Base-by-base conservation (phyloP, 345 rosid genomes). In the Turritis glabra region DNA sequence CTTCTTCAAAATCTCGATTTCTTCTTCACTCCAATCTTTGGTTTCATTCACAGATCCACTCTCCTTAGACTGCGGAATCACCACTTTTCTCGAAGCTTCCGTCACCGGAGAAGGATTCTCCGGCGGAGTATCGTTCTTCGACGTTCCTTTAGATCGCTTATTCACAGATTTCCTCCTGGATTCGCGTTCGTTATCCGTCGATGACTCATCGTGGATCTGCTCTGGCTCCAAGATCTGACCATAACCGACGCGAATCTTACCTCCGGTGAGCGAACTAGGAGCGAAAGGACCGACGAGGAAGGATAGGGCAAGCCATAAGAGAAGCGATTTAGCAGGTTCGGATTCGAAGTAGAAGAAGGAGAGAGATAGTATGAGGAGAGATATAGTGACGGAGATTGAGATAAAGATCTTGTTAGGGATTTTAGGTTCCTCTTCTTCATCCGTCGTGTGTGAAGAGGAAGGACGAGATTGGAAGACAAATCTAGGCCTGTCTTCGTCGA, bases 401-500 rank as follows among this genome's bases (percentile, higher is more conserved):
- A 83, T 61, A 18, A 71, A 68, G 4, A 69, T 35, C 33, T 81
- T 86, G 1, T 79, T 70, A 13, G 82, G 76, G 6, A 56, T 81
- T 29, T 55, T 72, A 0, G 69, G 67, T 33, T 71, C 55, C 32
- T 71, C 51, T 37, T 71, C 54, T 2, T 68, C 64, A 56, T 64
- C 51, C 23, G 70, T n/a, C 21, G 60, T 23, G 46, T 68, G 37
- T 7, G 54, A 73, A 3, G 77, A 75, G 17, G 86, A 77, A 21
- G 86, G 83, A n/a, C 87, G 89, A 19, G 97, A 83, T 27, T 88
- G 95, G 72, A 91, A 83, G 70, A 88, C 82, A 77, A 91, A 81
- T 77, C 92, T 82, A 22, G 95, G 97, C 62, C 90, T 85, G 77
- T 92, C 97, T 67, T 92, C 99, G 79, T 95, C 99, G 59, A 78